phyloP scores from a whole-genome alignment of 2,329 filamentous ascomycete species.

The Aplosporella prunicola region DNA sequence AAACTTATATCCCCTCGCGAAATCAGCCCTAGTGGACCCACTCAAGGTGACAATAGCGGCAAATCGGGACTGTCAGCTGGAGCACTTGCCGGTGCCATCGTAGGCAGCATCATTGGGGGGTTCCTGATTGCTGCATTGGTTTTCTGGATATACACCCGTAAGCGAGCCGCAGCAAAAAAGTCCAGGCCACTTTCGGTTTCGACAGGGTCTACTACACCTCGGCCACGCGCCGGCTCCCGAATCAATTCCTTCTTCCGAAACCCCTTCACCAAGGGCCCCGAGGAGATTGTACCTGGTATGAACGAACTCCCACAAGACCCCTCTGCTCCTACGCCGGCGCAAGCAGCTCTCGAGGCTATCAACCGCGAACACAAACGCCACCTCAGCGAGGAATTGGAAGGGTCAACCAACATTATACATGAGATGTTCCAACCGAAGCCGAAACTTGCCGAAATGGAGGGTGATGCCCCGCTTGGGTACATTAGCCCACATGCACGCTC shows the following conservation, averaged over 20 bases:
- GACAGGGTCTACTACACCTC: neutral
- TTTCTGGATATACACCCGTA: conserved; percentile 16
- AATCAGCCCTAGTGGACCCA: no score
- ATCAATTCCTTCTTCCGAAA: conserved; percentile 7
- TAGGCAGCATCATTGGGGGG: conserved; percentile 16
- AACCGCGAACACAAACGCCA: conserved; percentile 3
- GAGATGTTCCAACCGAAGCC: conserved; percentile 7
- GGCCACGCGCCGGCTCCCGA: neutral
- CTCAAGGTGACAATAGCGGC: no score
- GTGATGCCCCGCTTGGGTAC: conserved; percentile 4
- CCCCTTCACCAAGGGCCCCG: neutral
- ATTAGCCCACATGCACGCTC: no score
- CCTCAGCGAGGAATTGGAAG: conserved; percentile 3
- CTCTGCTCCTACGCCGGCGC: neutral
- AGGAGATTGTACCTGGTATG: neutral
- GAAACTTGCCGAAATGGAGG: conserved; percentile 1
- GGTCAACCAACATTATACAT: neutral
- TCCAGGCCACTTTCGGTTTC: neutral
- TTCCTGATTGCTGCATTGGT: conserved; percentile 20
- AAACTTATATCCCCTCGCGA: no score
- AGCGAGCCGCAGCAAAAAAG: neutral
- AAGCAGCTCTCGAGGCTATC: neutral
- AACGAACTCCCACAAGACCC: neutral
- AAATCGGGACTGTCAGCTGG: conserved; percentile 17
- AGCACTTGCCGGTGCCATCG: conserved; percentile 25